Conservation (phyloP, 441 rosid genomes). For the Pelargonium fulgidum region DNA sequence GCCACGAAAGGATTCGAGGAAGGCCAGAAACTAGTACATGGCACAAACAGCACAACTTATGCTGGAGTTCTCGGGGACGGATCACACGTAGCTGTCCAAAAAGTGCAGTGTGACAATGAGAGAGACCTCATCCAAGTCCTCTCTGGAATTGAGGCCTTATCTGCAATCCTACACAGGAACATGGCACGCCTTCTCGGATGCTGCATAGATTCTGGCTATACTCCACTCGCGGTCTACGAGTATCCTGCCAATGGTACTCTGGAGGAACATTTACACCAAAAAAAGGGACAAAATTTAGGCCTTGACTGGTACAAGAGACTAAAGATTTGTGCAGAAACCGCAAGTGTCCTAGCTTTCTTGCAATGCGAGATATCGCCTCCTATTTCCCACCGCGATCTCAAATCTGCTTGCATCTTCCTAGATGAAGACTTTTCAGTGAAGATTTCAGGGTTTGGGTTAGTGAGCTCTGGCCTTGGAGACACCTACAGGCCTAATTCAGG, state of each 20-base stretch:
- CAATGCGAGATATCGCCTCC: conserved; percentile 61
- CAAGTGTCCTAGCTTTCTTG: conserved; percentile 50
- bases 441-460: conserved; percentile 55
- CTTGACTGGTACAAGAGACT: conserved; percentile 69
- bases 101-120: conserved; percentile 47
- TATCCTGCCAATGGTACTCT: conserved; percentile 61
- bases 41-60: conserved; percentile 42
- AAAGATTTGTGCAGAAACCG: conserved; percentile 56
- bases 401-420: conserved; percentile 46
- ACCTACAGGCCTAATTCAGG: not conserved
- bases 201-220: conserved; percentile 49
- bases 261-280: conserved; percentile 37
- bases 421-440: conserved; percentile 54
- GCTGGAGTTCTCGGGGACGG: conserved; percentile 59
- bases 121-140: conserved; percentile 51
- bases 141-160: conserved; percentile 50
- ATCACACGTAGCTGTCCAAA: conserved; percentile 60
- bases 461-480: conserved; percentile 19
- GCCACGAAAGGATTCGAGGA: conserved; percentile 59
- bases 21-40: conserved; percentile 41
- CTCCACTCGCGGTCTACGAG: conserved; percentile 55
- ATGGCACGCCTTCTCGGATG: conserved; percentile 61
- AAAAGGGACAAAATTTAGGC: conserved; percentile 24
- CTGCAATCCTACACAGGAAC: conserved; percentile 47
- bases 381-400: conserved; percentile 48